Percentiles rank a stretch among this genome's conserved stretches.
Evolutionary conservation across 495 filamentous ascomycete genomes (phyloP).

Genomic region (Lasiosphaeria ovina): DNA sequence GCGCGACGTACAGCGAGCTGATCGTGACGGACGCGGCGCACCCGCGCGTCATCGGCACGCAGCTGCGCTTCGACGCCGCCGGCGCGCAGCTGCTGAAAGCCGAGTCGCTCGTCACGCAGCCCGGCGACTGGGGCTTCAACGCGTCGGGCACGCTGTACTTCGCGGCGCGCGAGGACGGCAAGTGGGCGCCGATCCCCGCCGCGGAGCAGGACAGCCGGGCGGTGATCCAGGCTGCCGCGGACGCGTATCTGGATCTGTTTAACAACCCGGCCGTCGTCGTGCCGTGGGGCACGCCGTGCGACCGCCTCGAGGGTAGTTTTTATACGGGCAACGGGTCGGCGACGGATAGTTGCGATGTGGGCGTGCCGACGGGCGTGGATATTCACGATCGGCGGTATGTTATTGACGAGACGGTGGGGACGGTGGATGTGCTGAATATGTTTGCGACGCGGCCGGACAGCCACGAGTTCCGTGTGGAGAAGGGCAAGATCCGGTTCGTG

Average conservation of each 20-base stretch:
- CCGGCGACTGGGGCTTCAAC: conserved; percentile 52
- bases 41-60: conserved; percentile 51
- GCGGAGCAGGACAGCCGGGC: conserved; percentile 40
- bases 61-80: conserved; percentile 37
- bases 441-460: conserved; percentile 36
- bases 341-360: conserved; percentile 33
- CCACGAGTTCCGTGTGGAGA: conserved; percentile 38
- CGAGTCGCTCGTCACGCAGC: conserved; percentile 43
- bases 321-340: conserved; percentile 32
- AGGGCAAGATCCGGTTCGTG: conserved; percentile 21
- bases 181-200: conserved; percentile 46
- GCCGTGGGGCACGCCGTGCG: conserved; percentile 43
- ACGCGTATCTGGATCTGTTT: conserved; percentile 43
- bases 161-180: conserved; percentile 31
- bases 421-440: conserved; percentile 40
- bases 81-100: conserved; percentile 31
- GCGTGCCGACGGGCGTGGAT: conserved; percentile 27
- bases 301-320: conserved; percentile 42
- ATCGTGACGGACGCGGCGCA: conserved; percentile 35
- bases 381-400: conserved; percentile 23
- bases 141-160: conserved; percentile 48
- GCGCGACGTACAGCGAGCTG: conserved; percentile 54
- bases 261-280: conserved; percentile 30
- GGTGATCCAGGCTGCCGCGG: conserved; percentile 47
- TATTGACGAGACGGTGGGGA: conserved; percentile 45